phyloP scores from a whole-genome alignment of 352 stramenopile genomes.

The Globisporangium recalcitrans region DNA sequence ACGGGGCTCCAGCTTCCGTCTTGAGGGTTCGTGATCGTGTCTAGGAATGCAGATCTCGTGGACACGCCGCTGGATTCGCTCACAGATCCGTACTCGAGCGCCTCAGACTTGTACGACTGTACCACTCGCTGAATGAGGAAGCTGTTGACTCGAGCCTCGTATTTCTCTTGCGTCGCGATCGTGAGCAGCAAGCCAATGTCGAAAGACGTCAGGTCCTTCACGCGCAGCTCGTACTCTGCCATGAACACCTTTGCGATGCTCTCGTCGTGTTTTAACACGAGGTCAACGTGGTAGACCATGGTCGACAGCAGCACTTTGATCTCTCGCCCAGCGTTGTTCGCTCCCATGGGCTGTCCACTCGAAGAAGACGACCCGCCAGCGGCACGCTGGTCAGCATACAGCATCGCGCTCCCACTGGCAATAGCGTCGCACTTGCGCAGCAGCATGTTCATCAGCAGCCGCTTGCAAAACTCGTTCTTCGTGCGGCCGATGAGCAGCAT shows the following conservation, averaged over 20 bases:
- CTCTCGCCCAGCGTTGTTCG: constrained; percentile 15
- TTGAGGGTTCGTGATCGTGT: constrained; percentile 22
- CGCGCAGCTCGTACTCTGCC: constrained; percentile 30
- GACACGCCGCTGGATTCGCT: neutral
- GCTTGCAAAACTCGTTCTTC: constrained; percentile 27
- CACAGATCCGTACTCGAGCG: neutral
- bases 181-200: constrained; percentile 42
- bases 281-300: constrained; percentile 52
- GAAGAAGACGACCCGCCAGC: neutral
- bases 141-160: constrained; percentile 20
- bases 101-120: constrained; percentile 20
- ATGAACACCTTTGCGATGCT: constrained; percentile 32
- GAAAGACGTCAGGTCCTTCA: constrained; percentile 31
- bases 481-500: constrained; percentile 30
- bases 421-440: constrained; percentile 27
- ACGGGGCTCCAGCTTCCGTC: constrained; percentile 34
- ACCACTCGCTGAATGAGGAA: constrained; percentile 26
- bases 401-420: neutral
- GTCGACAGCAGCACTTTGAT: constrained; percentile 37
- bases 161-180: constrained; percentile 30
- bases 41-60: constrained; percentile 20
- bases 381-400: constrained; percentile 13
- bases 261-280: constrained; percentile 41
- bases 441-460: constrained; percentile 32
- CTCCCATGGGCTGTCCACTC: neutral